Base-by-base conservation (phyloP, 1,139 yeast genomes). In the Wickerhamomyces sp. region DNA sequence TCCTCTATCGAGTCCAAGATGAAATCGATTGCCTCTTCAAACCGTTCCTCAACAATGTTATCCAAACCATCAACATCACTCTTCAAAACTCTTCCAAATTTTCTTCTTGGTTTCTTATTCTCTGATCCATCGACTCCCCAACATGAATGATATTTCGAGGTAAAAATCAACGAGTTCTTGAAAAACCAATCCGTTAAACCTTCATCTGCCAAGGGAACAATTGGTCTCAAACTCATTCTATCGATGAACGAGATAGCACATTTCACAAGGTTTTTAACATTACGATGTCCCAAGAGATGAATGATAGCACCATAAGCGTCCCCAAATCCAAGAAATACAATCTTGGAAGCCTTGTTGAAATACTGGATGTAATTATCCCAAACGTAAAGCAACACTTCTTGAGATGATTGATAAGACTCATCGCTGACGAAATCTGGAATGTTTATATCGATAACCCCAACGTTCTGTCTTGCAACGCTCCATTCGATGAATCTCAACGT, bases 301-400 rank as follows among this genome's bases (percentile, higher is more conserved):
- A 89, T 93, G 28, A 89, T 72, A 2, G 96, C 86, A 35, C 86
- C 80, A 52, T 86, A 85, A 0, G 96, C 78, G 43, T 87, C 95
- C 26, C 98, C 98, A 42, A 84, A 75, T 3, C 97, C 97, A 25
- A 89, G 72, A 54, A 91, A 78, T 0, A 87, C 80, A 32, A 93
- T 58, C 46, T 84, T 84, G 31, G 75, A 67, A 34, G 86, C 74
- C 37, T 75, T 64, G n/a, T n/a, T n/a, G 53, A 86, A 86, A 55
- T 80, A 84, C 33, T 84, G 78, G 35, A 91, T 61, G 52, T 87
- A 88, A 54, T 88, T 86, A 57, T 91, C 97, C 96, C 97, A 91
- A 16, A 91, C 53, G 53, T 85, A 85, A 15, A 84, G 61, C 32
- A 87, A 57, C 1, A 84, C 67, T 52, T 88, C 96, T 54, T 87